Evolutionary conservation across 352 stramenopile genomes (phyloP).

Genomic region (Globisporangium okanoganense): DNA sequence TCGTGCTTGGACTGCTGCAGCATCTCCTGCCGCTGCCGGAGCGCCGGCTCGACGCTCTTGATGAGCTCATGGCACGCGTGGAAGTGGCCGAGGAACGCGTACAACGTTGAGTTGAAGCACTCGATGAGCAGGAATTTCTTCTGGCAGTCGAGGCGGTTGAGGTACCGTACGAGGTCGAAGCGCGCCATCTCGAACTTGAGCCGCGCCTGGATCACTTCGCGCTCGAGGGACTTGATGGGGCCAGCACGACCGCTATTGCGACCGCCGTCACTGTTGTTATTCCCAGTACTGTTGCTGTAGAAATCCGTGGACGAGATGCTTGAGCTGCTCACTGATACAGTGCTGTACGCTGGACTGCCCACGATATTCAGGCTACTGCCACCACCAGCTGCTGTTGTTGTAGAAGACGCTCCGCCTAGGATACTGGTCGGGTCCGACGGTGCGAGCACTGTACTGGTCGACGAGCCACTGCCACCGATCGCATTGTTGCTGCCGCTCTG

Average conservation of each 20-base stretch:
- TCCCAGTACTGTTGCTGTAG: background rate
- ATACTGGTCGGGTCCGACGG: slow-evolving; percentile 15
- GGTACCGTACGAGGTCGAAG: slow-evolving; percentile 80
- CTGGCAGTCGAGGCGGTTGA: slow-evolving; percentile 79
- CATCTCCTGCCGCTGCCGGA: slow-evolving; percentile 65
- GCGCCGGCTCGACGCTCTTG: slow-evolving; percentile 66
- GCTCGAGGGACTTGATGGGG: slow-evolving; percentile 40
- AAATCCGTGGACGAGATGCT: slow-evolving; percentile 10
- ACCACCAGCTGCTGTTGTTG: background rate
- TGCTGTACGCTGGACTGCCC: slow-evolving; percentile 13
- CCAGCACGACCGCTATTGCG: background rate
- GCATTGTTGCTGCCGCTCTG: slow-evolving; percentile 31
- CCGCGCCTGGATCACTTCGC: slow-evolving; percentile 56
- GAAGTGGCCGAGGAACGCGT: slow-evolving; percentile 76
- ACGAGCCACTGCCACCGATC: slow-evolving; percentile 1
- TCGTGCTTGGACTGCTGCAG: slow-evolving; percentile 61
- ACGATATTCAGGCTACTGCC: background rate
- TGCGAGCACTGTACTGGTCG: slow-evolving; percentile 3
- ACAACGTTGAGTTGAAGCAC: slow-evolving; percentile 82
- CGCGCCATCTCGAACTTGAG: slow-evolving; percentile 77
- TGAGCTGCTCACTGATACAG: background rate
- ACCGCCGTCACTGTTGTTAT: background rate
- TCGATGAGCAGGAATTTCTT: slow-evolving; percentile 86
- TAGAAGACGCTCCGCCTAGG: slow-evolving; percentile 6
- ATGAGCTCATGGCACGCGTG: slow-evolving; percentile 79